phyloP scores from a whole-genome alignment of 2,329 filamentous ascomycete genomes.

The Aspergillus sp. region DNA sequence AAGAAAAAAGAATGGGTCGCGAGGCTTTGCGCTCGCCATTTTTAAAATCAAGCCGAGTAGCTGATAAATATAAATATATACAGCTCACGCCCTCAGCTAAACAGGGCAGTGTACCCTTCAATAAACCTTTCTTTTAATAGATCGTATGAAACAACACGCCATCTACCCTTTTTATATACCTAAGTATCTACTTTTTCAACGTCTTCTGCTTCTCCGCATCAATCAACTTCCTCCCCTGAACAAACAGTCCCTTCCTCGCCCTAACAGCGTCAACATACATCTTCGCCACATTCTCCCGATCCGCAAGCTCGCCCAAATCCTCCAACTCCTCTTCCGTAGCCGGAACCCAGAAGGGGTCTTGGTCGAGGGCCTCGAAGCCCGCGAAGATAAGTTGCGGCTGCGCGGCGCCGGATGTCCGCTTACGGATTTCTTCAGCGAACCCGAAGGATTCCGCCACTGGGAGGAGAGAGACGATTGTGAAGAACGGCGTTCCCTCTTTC shows the following conservation, averaged over 20 bases:
- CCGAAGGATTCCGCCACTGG: conserved; percentile 95
- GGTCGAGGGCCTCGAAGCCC: conserved; percentile 87
- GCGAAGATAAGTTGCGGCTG: conserved; percentile 91
- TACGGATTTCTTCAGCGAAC: conserved; percentile 94
- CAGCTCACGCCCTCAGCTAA: background rate
- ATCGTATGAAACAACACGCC: background rate
- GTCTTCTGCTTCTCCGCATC: conserved; percentile 93
- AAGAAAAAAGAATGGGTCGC: conserved; percentile 32
- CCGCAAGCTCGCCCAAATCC: conserved; percentile 89
- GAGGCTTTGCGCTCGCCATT: background rate
- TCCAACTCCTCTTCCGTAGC: conserved; percentile 95
- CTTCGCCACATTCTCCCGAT: conserved; percentile 94
- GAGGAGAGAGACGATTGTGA: conserved; percentile 83
- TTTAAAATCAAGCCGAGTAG: background rate
- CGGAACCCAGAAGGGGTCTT: conserved; percentile 97
- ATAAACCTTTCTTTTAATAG: background rate
- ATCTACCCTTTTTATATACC: background rate
- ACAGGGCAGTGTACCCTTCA: background rate
- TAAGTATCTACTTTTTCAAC: conserved; percentile 54
- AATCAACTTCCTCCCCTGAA: conserved; percentile 71
- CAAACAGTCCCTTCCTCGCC: conserved; percentile 80
- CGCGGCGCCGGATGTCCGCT: conserved; percentile 85
- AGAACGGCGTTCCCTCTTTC: conserved; percentile 94
- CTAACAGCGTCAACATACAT: conserved; percentile 90
- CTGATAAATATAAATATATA: background rate